Evolutionary conservation across 768 basidiomycete genomes (phyloP), one percentile per base, ranked within the genome.

Genomic region (Scleroderma citrinum): DNA sequence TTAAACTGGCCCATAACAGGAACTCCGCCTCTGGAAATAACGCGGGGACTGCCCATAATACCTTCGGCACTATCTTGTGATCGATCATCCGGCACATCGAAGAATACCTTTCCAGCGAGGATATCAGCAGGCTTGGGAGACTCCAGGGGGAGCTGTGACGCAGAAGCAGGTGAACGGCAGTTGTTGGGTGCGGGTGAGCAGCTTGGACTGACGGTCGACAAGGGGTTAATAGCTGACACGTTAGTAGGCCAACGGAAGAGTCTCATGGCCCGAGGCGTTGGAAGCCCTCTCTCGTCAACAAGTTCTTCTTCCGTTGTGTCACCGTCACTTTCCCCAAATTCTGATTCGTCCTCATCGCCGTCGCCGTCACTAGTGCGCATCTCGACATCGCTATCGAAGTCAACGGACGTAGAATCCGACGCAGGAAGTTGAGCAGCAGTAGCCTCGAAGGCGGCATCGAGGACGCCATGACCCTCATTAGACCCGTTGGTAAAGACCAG

Each of bases 301-400:
- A 90, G 80, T 52, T 92, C 87, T 53, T 88, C 85, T 60, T 90
- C 88, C 2, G 89, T 90, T 3, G 87, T 87, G 54, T 89, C 85
- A 1, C 87, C 85, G 6, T 80, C 83, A 48, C 71, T 77, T 34
- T 75, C 78, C 40, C 71, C 76, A 49, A 78, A 68, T 49, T 72
- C 71, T 47, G 78, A 70, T 23, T 75, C 72, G 6, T 64, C 74
- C 31, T 29, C 26, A 29, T 29, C 26, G 26, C 26, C 26, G 26
- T 29, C 26, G 12, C 56, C 59, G 35, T 67, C 54, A 20, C 73
- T 77, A 66, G 49, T 75, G 67, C 21, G 69, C 70, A 70, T 74
- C 49, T 70, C 75, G 21, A 71, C 59, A 52, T 88, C 82, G 44
- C 74, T 77, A 26, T 75, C 76, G 17, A 77, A 71, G 46, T 71